These are phyloP conservation scores for Alternaria panax DNA, from an alignment of 2,329 filamentous ascomycete species.

Conservation along the genomic window DNA sequence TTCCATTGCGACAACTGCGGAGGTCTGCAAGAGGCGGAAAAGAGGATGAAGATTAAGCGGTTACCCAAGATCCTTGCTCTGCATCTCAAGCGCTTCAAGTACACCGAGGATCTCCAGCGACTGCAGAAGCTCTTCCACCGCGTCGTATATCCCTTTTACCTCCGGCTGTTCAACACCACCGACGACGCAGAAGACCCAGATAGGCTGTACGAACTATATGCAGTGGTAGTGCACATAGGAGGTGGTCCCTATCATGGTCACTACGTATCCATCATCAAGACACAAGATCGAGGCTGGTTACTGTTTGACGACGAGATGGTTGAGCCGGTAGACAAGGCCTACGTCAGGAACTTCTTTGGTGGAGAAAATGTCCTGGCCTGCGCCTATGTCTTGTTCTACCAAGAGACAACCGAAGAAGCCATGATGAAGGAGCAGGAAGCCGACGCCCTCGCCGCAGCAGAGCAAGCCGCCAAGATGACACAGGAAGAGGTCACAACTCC, in stretches of 20 bases:
- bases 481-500: slow-evolving; percentile 65
- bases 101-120: slow-evolving; percentile 92
- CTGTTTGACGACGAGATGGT: slow-evolving; percentile 99
- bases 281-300: slow-evolving; percentile 92
- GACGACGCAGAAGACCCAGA: slow-evolving; percentile 94
- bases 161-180: slow-evolving; percentile 96
- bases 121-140: slow-evolving; percentile 96
- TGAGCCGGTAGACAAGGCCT: slow-evolving; percentile 95
- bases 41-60: slow-evolving; percentile 98
- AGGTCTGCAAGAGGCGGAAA: slow-evolving; percentile 95
- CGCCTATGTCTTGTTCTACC: slow-evolving; percentile 97
- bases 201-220: slow-evolving; percentile 93
- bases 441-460: slow-evolving; percentile 65
- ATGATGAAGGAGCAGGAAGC: slow-evolving; percentile 81
- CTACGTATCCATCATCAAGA: slow-evolving; percentile 98
- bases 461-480: slow-evolving; percentile 49
- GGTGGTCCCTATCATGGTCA: slow-evolving; percentile 97
- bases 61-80: slow-evolving; percentile 89
- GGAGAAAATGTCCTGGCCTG: slow-evolving; percentile 85
- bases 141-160: slow-evolving; percentile 95
- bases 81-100: slow-evolving; percentile 97
- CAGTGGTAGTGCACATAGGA: slow-evolving; percentile 96
- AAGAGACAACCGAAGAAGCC: slow-evolving; percentile 79
- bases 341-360: slow-evolving; percentile 96
- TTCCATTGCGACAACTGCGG: slow-evolving; percentile 99